A percentile compares a stretch with the other conserved stretches of the same genome.
phyloP scores from a whole-genome alignment of 1,139 yeast species.

The Sugiyamaella novakii region DNA sequence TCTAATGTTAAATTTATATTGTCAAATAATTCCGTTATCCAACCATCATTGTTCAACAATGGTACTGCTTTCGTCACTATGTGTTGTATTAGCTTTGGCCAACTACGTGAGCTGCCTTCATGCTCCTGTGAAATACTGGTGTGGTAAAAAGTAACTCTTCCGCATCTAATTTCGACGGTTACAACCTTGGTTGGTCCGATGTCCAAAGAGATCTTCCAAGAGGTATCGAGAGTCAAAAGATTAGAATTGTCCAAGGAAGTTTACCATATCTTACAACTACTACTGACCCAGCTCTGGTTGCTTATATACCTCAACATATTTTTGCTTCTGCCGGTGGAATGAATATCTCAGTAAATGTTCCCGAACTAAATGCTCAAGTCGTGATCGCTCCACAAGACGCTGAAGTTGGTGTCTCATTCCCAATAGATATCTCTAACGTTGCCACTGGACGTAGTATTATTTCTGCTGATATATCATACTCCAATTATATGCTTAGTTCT shows the following conservation, averaged over 20 bases:
- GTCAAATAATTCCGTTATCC: too few relatives aligned
- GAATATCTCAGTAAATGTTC: conserved; percentile 23
- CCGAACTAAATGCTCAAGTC: conserved; percentile 19
- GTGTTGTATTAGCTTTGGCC: too few relatives aligned
- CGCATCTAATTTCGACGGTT: conserved; percentile 20
- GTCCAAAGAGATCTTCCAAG: conserved; percentile 21
- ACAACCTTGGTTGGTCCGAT: conserved; percentile 23
- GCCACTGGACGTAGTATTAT: conserved; percentile 19
- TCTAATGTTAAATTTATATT: too few relatives aligned
- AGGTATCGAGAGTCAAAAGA: conserved; percentile 17
- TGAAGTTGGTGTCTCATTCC: conserved; percentile 20
- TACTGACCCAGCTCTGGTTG: conserved; percentile 18
- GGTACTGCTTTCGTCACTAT: too few relatives aligned
- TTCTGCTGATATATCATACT: conserved; percentile 20
- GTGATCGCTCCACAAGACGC: conserved; percentile 20
- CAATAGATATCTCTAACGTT: conserved; percentile 19
- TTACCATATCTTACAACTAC: conserved; percentile 20
- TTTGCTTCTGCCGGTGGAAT: conserved; percentile 17
- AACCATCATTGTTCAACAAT: too few relatives aligned
- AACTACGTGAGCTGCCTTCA: too few relatives aligned
- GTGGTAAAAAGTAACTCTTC: conserved; percentile 25
- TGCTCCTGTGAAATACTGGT: conserved; percentile 24
- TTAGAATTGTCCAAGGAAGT: conserved; percentile 22
- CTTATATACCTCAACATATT: conserved; percentile 19
- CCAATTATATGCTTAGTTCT: conserved; percentile 15